phyloP scores from a whole-genome alignment of 495 filamentous ascomycete genomes.

The Aspergillus cavernicola region DNA sequence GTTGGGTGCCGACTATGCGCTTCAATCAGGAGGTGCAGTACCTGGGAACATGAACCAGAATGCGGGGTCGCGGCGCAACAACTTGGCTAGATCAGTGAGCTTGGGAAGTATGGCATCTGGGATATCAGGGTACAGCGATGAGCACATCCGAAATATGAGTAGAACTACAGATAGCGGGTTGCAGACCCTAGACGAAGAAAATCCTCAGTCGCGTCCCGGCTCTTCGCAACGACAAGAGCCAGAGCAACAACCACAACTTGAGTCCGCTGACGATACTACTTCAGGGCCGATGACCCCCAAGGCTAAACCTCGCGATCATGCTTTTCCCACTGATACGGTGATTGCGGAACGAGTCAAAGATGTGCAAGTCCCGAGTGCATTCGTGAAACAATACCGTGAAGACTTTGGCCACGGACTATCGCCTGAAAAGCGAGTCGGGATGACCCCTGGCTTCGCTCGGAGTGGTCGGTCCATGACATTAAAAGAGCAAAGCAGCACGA shows the following conservation, averaged over 20 bases:
- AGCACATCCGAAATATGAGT: slow-evolving; percentile 35
- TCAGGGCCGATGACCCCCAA: slow-evolving; percentile 43
- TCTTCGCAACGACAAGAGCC: slow-evolving; percentile 18
- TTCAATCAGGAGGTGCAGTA: slow-evolving; percentile 76
- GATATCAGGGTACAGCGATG: slow-evolving; percentile 71
- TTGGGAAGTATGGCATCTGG: slow-evolving; percentile 95
- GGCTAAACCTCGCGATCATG: slow-evolving; percentile 40
- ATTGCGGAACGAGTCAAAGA: slow-evolving; percentile 83
- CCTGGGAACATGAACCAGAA: slow-evolving; percentile 55
- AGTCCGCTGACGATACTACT: slow-evolving; percentile 35
- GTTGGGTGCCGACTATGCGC: slow-evolving; percentile 77
- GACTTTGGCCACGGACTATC: slow-evolving; percentile 50
- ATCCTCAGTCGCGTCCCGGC: slow-evolving; percentile 32
- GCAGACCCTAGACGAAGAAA: slow-evolving; percentile 61
- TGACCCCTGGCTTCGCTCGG: slow-evolving; percentile 52
- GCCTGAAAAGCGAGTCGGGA: slow-evolving; percentile 50
- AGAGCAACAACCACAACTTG: slow-evolving; percentile 7
- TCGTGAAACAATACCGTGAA: slow-evolving; percentile 77
- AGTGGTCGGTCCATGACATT: slow-evolving; percentile 82
- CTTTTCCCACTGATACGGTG: slow-evolving; percentile 77
- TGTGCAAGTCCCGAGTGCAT: slow-evolving; percentile 83
- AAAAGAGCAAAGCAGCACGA: slow-evolving; percentile 95
- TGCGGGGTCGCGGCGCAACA: slow-evolving; percentile 39
- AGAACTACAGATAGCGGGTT: slow-evolving; percentile 50
- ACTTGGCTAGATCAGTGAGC: slow-evolving; percentile 75